A percentile compares a stretch with the other conserved stretches of the same genome.
Conservation (phyloP, 1,139 yeast genomes). For the Magnusiomyces suaveolens region DNA sequence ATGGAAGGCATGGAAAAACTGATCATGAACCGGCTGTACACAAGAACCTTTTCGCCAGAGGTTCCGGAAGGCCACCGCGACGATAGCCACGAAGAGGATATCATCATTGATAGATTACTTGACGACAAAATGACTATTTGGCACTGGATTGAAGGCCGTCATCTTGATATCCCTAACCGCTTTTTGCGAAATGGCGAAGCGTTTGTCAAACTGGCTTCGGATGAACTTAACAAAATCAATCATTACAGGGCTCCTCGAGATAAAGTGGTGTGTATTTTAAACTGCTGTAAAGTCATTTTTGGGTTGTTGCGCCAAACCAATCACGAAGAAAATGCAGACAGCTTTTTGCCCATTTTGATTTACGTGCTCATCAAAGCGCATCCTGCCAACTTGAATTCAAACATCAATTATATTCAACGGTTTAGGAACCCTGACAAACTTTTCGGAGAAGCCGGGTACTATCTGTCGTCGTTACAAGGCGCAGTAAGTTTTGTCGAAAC, state of each 20-base stretch:
- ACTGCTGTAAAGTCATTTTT: slow-evolving; percentile 86
- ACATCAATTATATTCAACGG: slow-evolving; percentile 73
- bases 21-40: slow-evolving; percentile 77
- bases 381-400: slow-evolving; percentile 56
- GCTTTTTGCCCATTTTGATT: slow-evolving; percentile 79
- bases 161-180: slow-evolving; percentile 60
- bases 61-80: slow-evolving; percentile 40
- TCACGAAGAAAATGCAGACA: slow-evolving; percentile 80
- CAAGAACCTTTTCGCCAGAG: slow-evolving; percentile 72
- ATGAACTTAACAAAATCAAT: slow-evolving; percentile 63
- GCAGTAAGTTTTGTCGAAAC: slow-evolving; percentile 69
- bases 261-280: slow-evolving; percentile 80
- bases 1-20: slow-evolving; percentile 89
- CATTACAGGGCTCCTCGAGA: slow-evolving; percentile 89
- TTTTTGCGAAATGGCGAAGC: slow-evolving; percentile 41
- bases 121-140: slow-evolving; percentile 51
- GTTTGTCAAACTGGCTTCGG: slow-evolving; percentile 61
- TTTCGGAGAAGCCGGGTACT: slow-evolving; percentile 82
- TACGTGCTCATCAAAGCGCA: slow-evolving; percentile 65
- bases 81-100: slow-evolving; percentile 49
- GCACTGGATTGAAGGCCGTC: slow-evolving; percentile 68
- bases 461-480: slow-evolving; percentile 76
- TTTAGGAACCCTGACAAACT: slow-evolving; percentile 68
- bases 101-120: slow-evolving; percentile 51
- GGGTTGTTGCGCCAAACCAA: slow-evolving; percentile 65